Evolutionary conservation across 306 rosid genomes (phyloP), one percentile per base, ranked within the genome.

Genomic region (Quercus mongolica): DNA sequence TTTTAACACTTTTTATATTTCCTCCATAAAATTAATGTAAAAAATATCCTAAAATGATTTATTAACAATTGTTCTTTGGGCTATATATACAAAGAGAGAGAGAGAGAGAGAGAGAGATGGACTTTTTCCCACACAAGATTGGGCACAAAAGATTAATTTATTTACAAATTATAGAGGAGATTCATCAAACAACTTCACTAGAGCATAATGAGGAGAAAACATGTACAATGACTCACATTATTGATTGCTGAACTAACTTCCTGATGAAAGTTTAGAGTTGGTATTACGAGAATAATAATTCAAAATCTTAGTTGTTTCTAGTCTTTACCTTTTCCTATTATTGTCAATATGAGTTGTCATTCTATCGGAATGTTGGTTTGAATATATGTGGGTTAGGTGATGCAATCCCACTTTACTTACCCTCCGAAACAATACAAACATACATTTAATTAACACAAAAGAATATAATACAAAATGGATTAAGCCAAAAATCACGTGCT

Each of bases 371-470:
- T 83, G 82, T 62, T 79, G 80, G 79, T 83, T 79, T 79, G 91
- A 84, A 83, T 81, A 79, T 59, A 83, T 76, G 83, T 84, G 85
- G 83, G 80, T 88, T 84, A 86, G 84, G 74, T n/a, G 85, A 86
- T 79, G 69, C 86, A 76, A 65, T 77, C 83, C 76, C 61, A 73
- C 77, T 71, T 70, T 61, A 61, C 25, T 84, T 54, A 13, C 79
- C 79, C 56, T 33, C 68, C 75, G 44, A 64, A 63, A 69, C 67
- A 15, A 57, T 71, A 79, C 67, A 75, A 76, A 83, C 20, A 23
- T 59, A 76, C 44, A 65, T 33, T 73, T 41, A 44, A 69, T 61
- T 21, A 61, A 25, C 44, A 25, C 46, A 13, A 63, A 80, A 68
- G 73, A 76, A 73, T 26, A 77, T 70, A 74, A 74, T 61, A 77